Evolutionary conservation across 2,329 filamentous ascomycete genomes (phyloP).

Genomic region (Trichoderma cornu-damae): DNA sequence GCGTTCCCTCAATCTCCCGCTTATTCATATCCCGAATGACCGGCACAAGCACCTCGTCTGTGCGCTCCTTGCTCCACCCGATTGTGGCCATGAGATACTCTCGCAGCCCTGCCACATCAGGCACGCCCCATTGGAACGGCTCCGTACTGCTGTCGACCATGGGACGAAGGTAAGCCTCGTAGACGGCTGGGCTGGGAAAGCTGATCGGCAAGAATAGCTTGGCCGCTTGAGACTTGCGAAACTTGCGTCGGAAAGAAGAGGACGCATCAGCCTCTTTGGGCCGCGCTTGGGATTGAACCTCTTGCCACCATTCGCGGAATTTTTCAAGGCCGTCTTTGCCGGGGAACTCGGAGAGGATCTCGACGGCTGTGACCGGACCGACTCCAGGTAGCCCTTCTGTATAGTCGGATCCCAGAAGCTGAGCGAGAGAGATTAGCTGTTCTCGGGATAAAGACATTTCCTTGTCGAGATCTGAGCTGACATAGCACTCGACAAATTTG

Average conservation of each 20-base stretch:
- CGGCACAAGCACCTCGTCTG: conserved; percentile 91
- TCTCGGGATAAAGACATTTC: conserved; percentile 83
- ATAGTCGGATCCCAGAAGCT: conserved; percentile 90
- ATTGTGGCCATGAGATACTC: conserved; percentile 86
- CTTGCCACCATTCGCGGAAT: conserved; percentile 84
- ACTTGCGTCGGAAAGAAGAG: conserved; percentile 74
- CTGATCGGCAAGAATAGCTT: conserved; percentile 79
- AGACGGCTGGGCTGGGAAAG: conserved; percentile 76
- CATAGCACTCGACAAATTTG: conserved; percentile 96
- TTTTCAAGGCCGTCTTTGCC: conserved; percentile 55
- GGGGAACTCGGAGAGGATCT: conserved; percentile 87
- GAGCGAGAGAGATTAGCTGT: conserved; percentile 83
- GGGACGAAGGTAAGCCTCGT: conserved; percentile 76
- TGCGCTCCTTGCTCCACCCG: conserved; percentile 86
- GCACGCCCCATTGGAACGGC: conserved; percentile 90
- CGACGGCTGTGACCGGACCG: conserved; percentile 88
- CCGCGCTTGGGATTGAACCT: conserved; percentile 64
- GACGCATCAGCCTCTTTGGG: conserved; percentile 56
- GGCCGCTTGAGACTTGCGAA: conserved; percentile 69
- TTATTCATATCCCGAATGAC: conserved; percentile 95
- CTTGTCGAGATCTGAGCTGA: conserved; percentile 74
- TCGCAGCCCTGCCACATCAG: conserved; percentile 80
- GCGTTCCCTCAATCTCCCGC: conserved; percentile 81
- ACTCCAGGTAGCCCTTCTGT: conserved; percentile 87
- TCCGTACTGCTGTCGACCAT: conserved; percentile 78